Evolutionary conservation across 352 stramenopile genomes (phyloP).

Genomic region (Pythium folliculosum): DNA sequence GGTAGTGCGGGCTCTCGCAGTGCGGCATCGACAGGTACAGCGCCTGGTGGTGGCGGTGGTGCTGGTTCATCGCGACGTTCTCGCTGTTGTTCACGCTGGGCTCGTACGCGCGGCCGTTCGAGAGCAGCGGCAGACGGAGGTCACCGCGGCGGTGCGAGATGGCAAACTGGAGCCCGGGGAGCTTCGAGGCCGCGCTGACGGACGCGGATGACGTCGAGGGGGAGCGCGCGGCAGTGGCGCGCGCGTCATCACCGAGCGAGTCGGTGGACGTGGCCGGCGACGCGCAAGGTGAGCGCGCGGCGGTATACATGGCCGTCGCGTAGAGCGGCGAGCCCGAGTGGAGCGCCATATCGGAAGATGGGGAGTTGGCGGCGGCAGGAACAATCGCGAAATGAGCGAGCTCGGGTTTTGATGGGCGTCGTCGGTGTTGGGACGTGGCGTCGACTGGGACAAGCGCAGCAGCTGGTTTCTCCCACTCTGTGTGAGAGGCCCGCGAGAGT

Average conservation of each 20-base stretch:
- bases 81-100: conserved; percentile 17
- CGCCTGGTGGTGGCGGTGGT: conserved; percentile 9
- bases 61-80: conserved; percentile 18
- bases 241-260: conserved; percentile 20
- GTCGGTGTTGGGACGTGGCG: conserved; percentile 9
- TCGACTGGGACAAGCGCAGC: conserved; percentile 17
- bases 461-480: conserved; percentile 3
- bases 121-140: conserved; percentile 55
- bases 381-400: not conserved
- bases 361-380: not conserved
- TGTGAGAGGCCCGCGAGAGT: not conserved
- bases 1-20: conserved; percentile 41
- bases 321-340: conserved; percentile 15
- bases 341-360: conserved; percentile 5
- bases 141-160: conserved; percentile 54
- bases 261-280: conserved; percentile 27
- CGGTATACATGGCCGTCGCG: conserved; percentile 23
- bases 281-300: conserved; percentile 14
- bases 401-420: not conserved
- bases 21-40: conserved; percentile 38
- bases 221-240: conserved; percentile 39
- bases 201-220: conserved; percentile 23
- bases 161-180: conserved; percentile 66
- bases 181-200: conserved; percentile 34
- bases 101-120: conserved; percentile 1